These are phyloP conservation scores for Starmera pachycereana DNA, from an alignment of 805 yeast species.

Conservation along the genomic window DNA sequence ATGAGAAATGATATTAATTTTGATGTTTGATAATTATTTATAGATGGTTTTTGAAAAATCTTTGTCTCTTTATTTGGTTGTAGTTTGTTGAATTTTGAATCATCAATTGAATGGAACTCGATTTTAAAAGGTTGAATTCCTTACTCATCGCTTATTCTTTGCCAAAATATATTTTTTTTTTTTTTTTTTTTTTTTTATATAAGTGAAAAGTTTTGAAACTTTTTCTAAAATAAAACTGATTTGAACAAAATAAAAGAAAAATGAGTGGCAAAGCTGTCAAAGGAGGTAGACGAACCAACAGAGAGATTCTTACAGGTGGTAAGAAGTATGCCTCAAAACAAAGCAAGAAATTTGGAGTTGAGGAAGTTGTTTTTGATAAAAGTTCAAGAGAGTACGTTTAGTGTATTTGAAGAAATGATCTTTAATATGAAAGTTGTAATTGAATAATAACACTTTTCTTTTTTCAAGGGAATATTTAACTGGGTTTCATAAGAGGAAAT, in stretches of 20 bases:
- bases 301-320: slow-evolving; percentile 86
- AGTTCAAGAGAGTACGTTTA: slow-evolving; percentile 45
- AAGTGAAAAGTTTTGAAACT: too few species aligned
- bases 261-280: not conserved
- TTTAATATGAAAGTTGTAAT: not conserved
- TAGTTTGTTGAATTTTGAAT: too few species aligned
- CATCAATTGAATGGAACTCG: too few species aligned
- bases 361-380: slow-evolving; percentile 77
- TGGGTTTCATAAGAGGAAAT: slow-evolving; percentile 91
- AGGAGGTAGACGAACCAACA: slow-evolving; percentile 35
- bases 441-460: not conserved
- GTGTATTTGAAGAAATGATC: not conserved
- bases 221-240: too few species aligned
- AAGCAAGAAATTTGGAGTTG: slow-evolving; percentile 57
- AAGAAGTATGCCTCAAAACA: slow-evolving; percentile 65
- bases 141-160: too few species aligned
- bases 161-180: too few species aligned
- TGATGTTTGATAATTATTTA: too few species aligned
- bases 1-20: not conserved
- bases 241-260: not conserved
- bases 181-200: too few species aligned
- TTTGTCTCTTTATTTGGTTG: too few species aligned
- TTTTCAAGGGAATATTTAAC: slow-evolving; percentile 59
- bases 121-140: too few species aligned
- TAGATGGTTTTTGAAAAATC: too few species aligned